These are phyloP conservation scores for Avena atlantica DNA, from an alignment of 176 grass and related monocot species.

Conservation along the genomic window DNA sequence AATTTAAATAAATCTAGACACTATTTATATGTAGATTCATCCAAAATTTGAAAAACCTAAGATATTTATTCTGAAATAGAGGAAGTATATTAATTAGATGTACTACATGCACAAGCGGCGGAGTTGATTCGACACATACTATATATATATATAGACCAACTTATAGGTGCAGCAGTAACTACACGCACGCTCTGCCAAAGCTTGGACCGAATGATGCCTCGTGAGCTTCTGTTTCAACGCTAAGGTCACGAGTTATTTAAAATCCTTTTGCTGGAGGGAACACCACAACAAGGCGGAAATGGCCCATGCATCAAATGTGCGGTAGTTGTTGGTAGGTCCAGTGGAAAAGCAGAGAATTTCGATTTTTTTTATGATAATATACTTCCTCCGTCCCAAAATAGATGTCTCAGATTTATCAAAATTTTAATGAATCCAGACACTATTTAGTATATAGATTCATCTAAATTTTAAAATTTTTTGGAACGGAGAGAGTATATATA, in stretches of 20 bases:
- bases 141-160: background rate
- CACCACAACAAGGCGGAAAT: conserved; percentile 21
- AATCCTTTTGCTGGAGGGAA: conserved; percentile 7
- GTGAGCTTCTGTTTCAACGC: conserved; percentile 14
- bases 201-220: conserved; percentile 22
- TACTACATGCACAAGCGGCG: too few species aligned
- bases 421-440: too few species aligned
- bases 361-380: too few species aligned
- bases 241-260: conserved; percentile 53
- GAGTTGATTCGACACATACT: background rate
- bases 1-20: too few species aligned
- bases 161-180: conserved; percentile 24
- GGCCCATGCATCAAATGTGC: conserved; percentile 31
- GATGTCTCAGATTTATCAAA: too few species aligned
- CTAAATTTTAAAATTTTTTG: too few species aligned
- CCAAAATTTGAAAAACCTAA: too few species aligned
- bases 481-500: too few species aligned
- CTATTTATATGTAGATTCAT: too few species aligned
- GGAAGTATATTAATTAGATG: background rate
- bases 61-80: too few species aligned
- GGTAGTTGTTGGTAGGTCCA: background rate
- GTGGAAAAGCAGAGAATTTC: background rate
- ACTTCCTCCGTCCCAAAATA: too few species aligned
- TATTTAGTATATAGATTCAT: too few species aligned
- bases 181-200: conserved; percentile 14